A percentile compares a stretch with the other conserved stretches of the same genome.
phyloP scores from a whole-genome alignment of 129 eudicot genomes.

The Saussurea involucrata region DNA sequence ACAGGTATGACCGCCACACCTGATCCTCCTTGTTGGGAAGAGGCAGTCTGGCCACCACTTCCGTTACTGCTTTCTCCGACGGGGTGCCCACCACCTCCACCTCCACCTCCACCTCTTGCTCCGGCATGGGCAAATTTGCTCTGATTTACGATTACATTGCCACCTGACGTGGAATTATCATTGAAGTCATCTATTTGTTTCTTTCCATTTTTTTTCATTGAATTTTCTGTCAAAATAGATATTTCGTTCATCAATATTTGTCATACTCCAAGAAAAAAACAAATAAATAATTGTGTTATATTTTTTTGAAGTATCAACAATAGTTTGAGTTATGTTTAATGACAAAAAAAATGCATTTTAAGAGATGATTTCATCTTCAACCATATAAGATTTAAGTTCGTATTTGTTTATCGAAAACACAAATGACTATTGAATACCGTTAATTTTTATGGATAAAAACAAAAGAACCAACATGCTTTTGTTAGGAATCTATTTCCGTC shows the following conservation, averaged over 20 bases:
- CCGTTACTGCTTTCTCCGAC: not conserved
- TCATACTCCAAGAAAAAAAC: not conserved
- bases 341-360: not conserved
- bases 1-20: constrained; percentile 22
- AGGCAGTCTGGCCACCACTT: constrained; percentile 2
- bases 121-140: constrained; percentile 16
- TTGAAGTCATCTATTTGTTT: not conserved
- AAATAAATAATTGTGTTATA: no score
- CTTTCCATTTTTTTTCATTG: not conserved
- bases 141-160: not conserved
- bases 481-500: not conserved
- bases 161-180: not conserved
- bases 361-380: not conserved
- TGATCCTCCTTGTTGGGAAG: constrained; percentile 3
- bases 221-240: not conserved
- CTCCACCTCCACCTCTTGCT: constrained; percentile 22
- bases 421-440: not conserved
- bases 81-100: constrained; percentile 2
- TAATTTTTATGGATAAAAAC: not conserved
- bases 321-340: not conserved
- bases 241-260: not conserved
- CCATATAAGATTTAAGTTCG: not conserved
- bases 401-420: not conserved
- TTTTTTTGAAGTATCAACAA: no score
- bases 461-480: not conserved